A percentile compares a stretch with the other conserved stretches of the same genome.
These are phyloP conservation scores for Paecilomyces variotii DNA, from an alignment of 2,329 filamentous ascomycete genomes.

Conservation along the genomic window DNA sequence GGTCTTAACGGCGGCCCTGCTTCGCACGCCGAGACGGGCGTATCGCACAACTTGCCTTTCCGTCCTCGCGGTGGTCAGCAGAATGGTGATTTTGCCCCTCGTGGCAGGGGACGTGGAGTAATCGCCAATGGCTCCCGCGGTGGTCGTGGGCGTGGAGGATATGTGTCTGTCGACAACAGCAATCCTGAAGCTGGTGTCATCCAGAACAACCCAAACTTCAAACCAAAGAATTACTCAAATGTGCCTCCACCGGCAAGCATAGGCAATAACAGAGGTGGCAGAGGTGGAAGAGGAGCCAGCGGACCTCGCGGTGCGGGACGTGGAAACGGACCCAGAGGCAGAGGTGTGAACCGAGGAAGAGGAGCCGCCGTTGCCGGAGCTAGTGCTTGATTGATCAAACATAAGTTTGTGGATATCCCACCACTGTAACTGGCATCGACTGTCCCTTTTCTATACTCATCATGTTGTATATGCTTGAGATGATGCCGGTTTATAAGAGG, in stretches of 20 bases:
- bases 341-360: conserved; percentile 18
- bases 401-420: neutral
- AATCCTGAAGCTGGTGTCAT: conserved; percentile 48
- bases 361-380: conserved; percentile 11
- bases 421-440: neutral
- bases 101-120: conserved; percentile 24
- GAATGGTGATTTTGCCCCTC: conserved; percentile 20
- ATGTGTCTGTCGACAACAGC: conserved; percentile 37
- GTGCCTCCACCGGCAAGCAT: conserved; percentile 42
- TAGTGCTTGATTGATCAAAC: neutral
- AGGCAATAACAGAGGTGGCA: conserved; percentile 20
- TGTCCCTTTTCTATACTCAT: neutral
- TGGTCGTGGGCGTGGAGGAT: conserved; percentile 31
- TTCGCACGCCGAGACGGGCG: neutral
- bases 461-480: neutral
- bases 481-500: neutral
- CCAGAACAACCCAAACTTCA: conserved; percentile 49
- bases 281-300: conserved; percentile 29
- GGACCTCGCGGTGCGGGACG: conserved; percentile 15
- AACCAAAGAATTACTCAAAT: conserved; percentile 45
- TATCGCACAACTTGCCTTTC: conserved; percentile 21
- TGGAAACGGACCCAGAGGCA: conserved; percentile 23
- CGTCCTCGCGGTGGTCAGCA: conserved; percentile 17
- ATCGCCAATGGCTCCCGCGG: conserved; percentile 6
- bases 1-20: conserved; percentile 13